A percentile compares a stretch with the other conserved stretches of the same genome.
These are phyloP conservation scores for Colletotrichum karsti DNA, from an alignment of 2,329 filamentous ascomycete genomes.

Conservation along the genomic window DNA sequence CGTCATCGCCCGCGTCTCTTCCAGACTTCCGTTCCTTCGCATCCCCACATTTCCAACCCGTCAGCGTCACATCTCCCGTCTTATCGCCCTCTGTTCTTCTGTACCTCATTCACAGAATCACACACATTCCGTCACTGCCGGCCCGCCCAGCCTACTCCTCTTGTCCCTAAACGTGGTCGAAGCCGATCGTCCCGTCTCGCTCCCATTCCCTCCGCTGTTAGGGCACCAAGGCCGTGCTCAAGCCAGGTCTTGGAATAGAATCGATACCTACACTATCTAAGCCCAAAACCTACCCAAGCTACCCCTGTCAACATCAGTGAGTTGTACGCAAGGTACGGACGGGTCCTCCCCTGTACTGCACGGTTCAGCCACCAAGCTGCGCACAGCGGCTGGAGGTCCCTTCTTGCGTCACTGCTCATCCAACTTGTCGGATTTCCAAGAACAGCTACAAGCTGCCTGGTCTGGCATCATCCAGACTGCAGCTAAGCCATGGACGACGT, in stretches of 20 bases:
- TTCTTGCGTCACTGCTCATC: conserved; percentile 29
- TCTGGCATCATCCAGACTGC: conserved; percentile 17
- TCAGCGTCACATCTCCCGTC: conserved; percentile 7
- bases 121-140: conserved; percentile 24
- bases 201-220: background rate
- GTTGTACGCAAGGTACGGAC: conserved; percentile 14
- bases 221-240: background rate
- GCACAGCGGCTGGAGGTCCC: conserved; percentile 14
- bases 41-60: conserved; percentile 15
- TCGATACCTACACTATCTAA: background rate
- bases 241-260: background rate
- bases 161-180: background rate
- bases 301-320: conserved; percentile 16
- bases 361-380: conserved; percentile 19
- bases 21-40: conserved; percentile 32
- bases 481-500: conserved; percentile 31
- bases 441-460: conserved; percentile 15
- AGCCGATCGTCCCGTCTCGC: conserved; percentile 22
- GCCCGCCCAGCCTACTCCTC: background rate
- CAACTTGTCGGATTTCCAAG: conserved; percentile 23
- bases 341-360: conserved; percentile 10
- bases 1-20: conserved; percentile 19
- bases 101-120: background rate
- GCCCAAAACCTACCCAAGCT: conserved; percentile 6
- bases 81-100: background rate